Evolutionary conservation across 202 grass and related monocot species (phyloP).

Genomic region (Miscanthus sacchariflorus): DNA sequence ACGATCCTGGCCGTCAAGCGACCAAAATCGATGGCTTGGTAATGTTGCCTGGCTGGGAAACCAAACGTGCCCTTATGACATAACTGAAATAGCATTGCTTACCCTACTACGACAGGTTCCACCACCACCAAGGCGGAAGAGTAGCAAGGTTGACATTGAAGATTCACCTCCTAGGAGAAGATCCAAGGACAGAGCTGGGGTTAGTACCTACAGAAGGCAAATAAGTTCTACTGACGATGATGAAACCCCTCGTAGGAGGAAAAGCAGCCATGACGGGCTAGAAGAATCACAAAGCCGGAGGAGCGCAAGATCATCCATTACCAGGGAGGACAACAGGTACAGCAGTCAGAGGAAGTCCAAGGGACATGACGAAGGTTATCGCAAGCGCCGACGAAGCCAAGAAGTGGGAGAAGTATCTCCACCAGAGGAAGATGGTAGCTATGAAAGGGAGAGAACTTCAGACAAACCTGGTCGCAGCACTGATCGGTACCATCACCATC

Average conservation of each 20-base stretch:
- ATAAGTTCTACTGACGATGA: constrained; percentile 59
- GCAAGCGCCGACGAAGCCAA: constrained; percentile 35
- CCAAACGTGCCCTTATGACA: neutral
- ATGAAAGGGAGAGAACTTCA: constrained; percentile 46
- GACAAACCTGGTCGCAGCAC: constrained; percentile 32
- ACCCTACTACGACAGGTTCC: constrained; percentile 55
- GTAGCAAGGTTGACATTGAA: constrained; percentile 36
- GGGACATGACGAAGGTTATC: constrained; percentile 16
- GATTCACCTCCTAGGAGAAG: constrained; percentile 63
- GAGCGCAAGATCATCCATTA: constrained; percentile 50
- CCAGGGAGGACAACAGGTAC: constrained; percentile 55
- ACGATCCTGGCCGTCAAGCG: too few relatives aligned
- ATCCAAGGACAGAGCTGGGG: constrained; percentile 58
- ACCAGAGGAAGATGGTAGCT: constrained; percentile 45
- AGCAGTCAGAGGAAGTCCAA: constrained; percentile 44
- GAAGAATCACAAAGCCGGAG: constrained; percentile 45
- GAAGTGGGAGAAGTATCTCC: constrained; percentile 52
- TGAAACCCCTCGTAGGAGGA: constrained; percentile 5
- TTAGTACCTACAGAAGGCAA: constrained; percentile 47
- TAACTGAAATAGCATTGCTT: constrained; percentile 3
- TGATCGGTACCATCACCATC: constrained; percentile 37
- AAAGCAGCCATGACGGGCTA: constrained; percentile 30
- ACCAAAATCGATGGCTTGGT: too few relatives aligned
- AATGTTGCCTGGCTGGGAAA: too few relatives aligned
- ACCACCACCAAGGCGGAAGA: constrained; percentile 63